A percentile compares a stretch with the other conserved stretches of the same genome.
phyloP scores from a whole-genome alignment of 2,329 filamentous ascomycete species.

The Akanthomyces lecanii region DNA sequence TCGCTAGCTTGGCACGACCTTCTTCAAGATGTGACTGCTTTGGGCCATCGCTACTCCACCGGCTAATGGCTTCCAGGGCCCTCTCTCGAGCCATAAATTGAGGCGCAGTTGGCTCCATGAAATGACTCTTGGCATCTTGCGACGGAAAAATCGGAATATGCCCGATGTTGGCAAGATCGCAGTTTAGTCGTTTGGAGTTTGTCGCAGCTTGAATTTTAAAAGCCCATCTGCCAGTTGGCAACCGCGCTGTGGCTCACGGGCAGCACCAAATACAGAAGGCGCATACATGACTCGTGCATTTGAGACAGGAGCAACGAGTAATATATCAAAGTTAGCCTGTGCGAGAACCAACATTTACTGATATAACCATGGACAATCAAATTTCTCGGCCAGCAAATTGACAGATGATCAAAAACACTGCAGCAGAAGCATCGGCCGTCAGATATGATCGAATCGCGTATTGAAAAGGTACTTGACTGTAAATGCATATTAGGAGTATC shows the following conservation, averaged over 20 bases:
- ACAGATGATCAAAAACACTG: no score
- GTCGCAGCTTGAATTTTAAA: neutral
- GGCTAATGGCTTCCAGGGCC: neutral
- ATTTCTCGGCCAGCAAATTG: no score
- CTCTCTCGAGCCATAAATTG: neutral
- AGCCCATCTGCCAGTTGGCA: neutral
- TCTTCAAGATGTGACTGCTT: slow-evolving; percentile 1
- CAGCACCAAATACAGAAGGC: no score
- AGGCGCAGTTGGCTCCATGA: neutral
- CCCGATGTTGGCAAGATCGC: neutral
- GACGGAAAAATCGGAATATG: neutral
- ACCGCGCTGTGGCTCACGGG: neutral
- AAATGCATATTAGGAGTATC: slow-evolving; percentile 3
- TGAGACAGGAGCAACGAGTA: no score
- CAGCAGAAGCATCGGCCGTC: no score
- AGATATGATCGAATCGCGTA: neutral
- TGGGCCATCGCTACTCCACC: neutral
- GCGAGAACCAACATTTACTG: no score
- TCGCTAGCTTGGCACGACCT: neutral
- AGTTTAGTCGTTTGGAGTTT: neutral
- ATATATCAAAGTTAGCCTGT: no score
- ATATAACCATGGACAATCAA: no score
- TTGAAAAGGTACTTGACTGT: neutral
- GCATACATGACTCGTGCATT: no score
- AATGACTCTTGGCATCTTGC: neutral